Evolutionary conservation across 148 eudicot genomes (phyloP), one percentile per base, ranked within the genome.

Genomic region (Polygonum aviculare): DNA sequence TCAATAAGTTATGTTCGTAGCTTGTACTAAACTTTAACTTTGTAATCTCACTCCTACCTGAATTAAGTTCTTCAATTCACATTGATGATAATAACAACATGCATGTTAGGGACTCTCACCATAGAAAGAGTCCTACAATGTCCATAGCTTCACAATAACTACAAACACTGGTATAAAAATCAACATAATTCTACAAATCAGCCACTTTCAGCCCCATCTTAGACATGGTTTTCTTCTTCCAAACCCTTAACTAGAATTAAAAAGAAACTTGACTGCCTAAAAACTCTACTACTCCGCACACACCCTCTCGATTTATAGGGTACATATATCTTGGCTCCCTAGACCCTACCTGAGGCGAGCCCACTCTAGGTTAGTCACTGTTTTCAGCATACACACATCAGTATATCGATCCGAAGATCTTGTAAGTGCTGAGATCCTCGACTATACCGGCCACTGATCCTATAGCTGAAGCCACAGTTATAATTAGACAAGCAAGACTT

Each of bases 381-480:
- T 26, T 26, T 26, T 26, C 31, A 26, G 31, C 31, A 26, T 26
- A 26, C 31, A 1, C 12, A 59, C 12, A 21, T 19, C 80, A 87
- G 75, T 85, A 81, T 8, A 63, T 77, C 12, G 86, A 69, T 52
- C 76, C 73, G 78, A 87, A 87, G 12, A 86, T 88, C 81, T 85
- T 87, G 57, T 87, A 87, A 12, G 82, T 41, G 50, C 73, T 76
- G 33, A 85, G 86, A 82, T 81, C 86, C 45, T 16, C 14, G 44
- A 80, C 81, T 3, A 87, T 78, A 3, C 90, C 90, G 1, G 86
- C 90, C 22, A 87, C 77, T 6, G 86, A 83, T 1, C 90, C 90
- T 38, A 80, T 81, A 1, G 88, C 88, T 0, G 90, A 86, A 9
- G 90, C 90, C 1, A 87, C 74, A 15, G 84, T 49, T 10, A 87